Percentiles rank a stretch among this genome's conserved stretches.
Evolutionary conservation across 129 eudicot genomes (phyloP).

Genomic region (Flaveria linearis): DNA sequence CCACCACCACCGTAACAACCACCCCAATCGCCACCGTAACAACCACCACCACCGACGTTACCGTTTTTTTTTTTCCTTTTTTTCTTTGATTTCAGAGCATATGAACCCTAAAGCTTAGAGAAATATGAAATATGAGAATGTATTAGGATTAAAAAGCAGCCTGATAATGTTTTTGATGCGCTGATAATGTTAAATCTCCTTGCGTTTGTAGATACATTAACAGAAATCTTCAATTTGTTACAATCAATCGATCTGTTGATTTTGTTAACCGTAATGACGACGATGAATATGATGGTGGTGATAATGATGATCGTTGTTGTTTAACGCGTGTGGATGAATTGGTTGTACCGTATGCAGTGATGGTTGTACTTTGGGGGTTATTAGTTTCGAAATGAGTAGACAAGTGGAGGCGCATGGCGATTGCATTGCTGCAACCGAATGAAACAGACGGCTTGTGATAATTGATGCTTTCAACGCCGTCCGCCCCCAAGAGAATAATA

Average conservation of each 20-base stretch:
- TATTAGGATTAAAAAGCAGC: conserved; percentile 34
- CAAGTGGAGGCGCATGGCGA: conserved; percentile 31
- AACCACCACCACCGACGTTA: background rate
- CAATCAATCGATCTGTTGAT: background rate
- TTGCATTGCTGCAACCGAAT: conserved; percentile 10
- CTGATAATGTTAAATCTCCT: conserved; percentile 36
- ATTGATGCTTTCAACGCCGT: too few relatives aligned
- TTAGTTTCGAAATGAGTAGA: conserved; percentile 17
- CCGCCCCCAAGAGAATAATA: too few relatives aligned
- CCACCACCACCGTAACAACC: background rate
- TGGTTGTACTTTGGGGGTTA: conserved; percentile 13
- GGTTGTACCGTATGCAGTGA: conserved; percentile 12
- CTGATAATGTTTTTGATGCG: conserved; percentile 40
- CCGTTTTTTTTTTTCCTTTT: background rate
- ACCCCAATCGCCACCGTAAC: background rate
- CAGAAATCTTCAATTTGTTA: background rate
- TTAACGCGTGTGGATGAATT: background rate
- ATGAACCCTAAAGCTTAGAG: conserved; percentile 12
- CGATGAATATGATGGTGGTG: background rate
- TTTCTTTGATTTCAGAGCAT: conserved; percentile 14
- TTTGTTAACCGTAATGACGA: background rate
- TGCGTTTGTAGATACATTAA: conserved; percentile 25
- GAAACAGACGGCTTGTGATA: too few relatives aligned
- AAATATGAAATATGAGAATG: background rate
- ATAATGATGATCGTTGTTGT: background rate